Base-by-base conservation (phyloP, 495 filamentous ascomycete genomes). In the Sphaerosporella brunnea region DNA sequence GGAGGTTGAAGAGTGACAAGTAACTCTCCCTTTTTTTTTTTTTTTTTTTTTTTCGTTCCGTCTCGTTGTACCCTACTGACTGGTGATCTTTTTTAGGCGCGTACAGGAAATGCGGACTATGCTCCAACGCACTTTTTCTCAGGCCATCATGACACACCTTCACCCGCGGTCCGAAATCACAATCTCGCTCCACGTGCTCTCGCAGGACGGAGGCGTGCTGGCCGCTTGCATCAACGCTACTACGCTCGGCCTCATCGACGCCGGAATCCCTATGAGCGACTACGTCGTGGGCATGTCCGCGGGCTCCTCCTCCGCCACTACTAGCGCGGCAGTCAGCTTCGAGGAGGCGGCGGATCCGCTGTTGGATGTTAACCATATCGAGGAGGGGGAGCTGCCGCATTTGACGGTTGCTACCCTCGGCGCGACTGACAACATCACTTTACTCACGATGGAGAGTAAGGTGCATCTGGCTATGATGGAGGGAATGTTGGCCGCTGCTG, bases 221-320 rank as follows among this genome's bases (percentile, higher is more conserved):
- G 85, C 92, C 0, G 75, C 84, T 0, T 83, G 82, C 15, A 69
- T 95, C 53, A 99, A 99, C 55, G 92, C 90, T 8, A 78, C 82
- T 0, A 95, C 88, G 0, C 73, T 99, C 10, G 90, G 92, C 0
- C 76, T 94, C 18, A 77, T 95, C 39, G 90, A 96, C 59, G 92
- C 92, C 2, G 90, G 90, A 23, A 75, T 99, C 21, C 90, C 92
- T 28, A 95, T 95, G 85, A 71, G 73, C 2, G 84, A 90, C 56
- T 87, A 94, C 56, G 70, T 96, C 0, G 73, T 73, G n/a, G 84
- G 85, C 9, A 92, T 84, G 63, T 93, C 85, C 8, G 77, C 80
- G 0, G 90, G 84, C 13, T 73, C 69, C 0, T 7, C 41, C 4
- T 39, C 43, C 2, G 40, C 23, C 11, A 67, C 68, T 0, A 74